Percentiles rank a stretch among this genome's conserved stretches.
Conservation (phyloP, 1,139 yeast genomes). For the Trichomonascaceae sp. region DNA sequence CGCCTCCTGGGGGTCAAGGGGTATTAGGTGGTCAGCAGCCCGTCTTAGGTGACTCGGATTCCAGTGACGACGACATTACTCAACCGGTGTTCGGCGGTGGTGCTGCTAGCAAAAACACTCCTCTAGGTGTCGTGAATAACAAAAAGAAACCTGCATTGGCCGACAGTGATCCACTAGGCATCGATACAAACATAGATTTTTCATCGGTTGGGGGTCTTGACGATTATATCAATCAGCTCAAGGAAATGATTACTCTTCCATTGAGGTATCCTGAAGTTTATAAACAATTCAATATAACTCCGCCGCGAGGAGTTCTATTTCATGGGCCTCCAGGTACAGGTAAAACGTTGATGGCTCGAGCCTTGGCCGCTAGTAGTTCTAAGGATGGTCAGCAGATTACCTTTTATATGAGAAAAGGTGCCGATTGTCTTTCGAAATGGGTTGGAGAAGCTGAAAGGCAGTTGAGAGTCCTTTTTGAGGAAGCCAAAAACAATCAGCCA, state of each 20-base stretch:
- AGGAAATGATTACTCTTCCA: slow-evolving; percentile 96
- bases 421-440: slow-evolving; percentile 97
- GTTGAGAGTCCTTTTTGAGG: slow-evolving; percentile 83
- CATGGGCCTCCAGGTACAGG: slow-evolving; percentile 99
- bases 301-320: slow-evolving; percentile 95
- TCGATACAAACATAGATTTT: slow-evolving; percentile 89
- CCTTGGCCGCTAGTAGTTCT: slow-evolving; percentile 91
- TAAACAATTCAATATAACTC: slow-evolving; percentile 83
- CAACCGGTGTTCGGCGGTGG: slow-evolving; percentile 9
- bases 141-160: slow-evolving; percentile 59
- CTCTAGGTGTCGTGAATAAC: slow-evolving; percentile 32
- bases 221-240: slow-evolving; percentile 81
- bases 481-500: slow-evolving; percentile 94
- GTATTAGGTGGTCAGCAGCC: slow-evolving; percentile 29
- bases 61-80: slow-evolving; percentile 52
- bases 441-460: slow-evolving; percentile 99
- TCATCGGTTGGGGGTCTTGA: slow-evolving; percentile 89
- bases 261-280: slow-evolving; percentile 89
- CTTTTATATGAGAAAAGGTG: slow-evolving; percentile 97
- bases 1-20: slow-evolving; percentile 56
- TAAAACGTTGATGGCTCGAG: slow-evolving; percentile 96
- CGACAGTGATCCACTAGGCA: slow-evolving; percentile 92
- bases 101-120: slow-evolving; percentile 13
- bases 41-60: slow-evolving; percentile 44
- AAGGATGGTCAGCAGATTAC: slow-evolving; percentile 77